Evolutionary conservation across 768 basidiomycete species (phyloP).

Genomic region (Mycena epipterygia): DNA sequence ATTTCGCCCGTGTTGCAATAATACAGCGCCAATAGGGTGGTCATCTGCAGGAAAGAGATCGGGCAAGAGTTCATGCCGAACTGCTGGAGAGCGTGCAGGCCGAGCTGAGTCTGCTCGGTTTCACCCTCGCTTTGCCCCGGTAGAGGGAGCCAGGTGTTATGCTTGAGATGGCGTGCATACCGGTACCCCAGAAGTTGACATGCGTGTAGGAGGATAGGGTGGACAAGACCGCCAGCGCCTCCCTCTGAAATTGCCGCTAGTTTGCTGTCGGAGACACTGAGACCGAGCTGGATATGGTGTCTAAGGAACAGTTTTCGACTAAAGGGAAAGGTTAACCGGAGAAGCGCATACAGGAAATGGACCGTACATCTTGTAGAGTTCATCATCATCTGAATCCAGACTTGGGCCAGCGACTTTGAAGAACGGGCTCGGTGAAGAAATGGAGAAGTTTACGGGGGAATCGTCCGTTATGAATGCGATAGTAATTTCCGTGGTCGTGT

Average conservation of each 20-base stretch:
- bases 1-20: conserved; percentile 26
- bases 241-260: not conserved
- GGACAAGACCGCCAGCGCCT: too few relatives aligned
- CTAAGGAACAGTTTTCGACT: conserved; percentile 20
- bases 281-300: conserved; percentile 14
- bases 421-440: not conserved
- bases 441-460: not conserved
- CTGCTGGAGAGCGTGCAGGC: not conserved
- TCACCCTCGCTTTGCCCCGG: conserved; percentile 11
- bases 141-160: not conserved
- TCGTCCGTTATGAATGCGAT: not conserved
- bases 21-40: conserved; percentile 11
- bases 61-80: not conserved
- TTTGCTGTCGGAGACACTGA: not conserved
- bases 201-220: conserved; percentile 11
- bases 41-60: conserved; percentile 10
- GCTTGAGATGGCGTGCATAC: conserved; percentile 2
- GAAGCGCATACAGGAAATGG: not conserved
- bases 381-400: not conserved
- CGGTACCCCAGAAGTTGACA: conserved; percentile 17
- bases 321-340: too few relatives aligned
- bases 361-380: conserved; percentile 11
- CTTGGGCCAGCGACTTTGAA: not conserved
- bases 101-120: conserved; percentile 1
- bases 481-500: not conserved